These are phyloP conservation scores for Geum urbanum DNA, from an alignment of 306 rosid species.

Conservation along the genomic window DNA sequence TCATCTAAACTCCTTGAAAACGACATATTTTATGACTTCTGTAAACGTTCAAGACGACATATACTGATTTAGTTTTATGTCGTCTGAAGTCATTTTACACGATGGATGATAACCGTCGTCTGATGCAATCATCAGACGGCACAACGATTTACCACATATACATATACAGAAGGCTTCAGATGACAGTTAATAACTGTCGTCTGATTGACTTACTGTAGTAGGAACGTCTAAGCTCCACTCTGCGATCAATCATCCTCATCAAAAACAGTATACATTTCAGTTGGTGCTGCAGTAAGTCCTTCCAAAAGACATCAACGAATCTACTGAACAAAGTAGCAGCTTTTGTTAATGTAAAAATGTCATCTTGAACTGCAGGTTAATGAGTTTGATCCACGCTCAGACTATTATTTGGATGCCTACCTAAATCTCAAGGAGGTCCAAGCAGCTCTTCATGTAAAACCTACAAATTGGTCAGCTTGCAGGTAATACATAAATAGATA, in stretches of 20 bases:
- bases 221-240: constrained; percentile 45
- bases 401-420: constrained; percentile 1
- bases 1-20: too few species aligned
- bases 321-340: not conserved
- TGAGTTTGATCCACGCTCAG: not conserved
- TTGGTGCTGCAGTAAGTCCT: constrained; percentile 35
- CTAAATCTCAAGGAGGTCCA: constrained; percentile 35
- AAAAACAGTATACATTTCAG: not conserved
- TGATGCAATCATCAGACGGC: too few species aligned
- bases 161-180: too few species aligned
- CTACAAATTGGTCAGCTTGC: constrained; percentile 16
- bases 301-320: not conserved
- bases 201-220: too few species aligned
- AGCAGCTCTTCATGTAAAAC: constrained; percentile 46
- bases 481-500: constrained; percentile 19
- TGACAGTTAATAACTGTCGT: too few species aligned
- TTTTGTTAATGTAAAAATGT: not conserved
- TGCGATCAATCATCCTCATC: constrained; percentile 17
- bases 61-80: too few species aligned
- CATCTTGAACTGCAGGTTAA: not conserved
- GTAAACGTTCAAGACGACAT: too few species aligned
- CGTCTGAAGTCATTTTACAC: too few species aligned
- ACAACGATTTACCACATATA: too few species aligned
- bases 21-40: too few species aligned
- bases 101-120: too few species aligned